These are phyloP conservation scores for Claviceps pusilla DNA, from an alignment of 2,329 filamentous ascomycete genomes.

Conservation along the genomic window DNA sequence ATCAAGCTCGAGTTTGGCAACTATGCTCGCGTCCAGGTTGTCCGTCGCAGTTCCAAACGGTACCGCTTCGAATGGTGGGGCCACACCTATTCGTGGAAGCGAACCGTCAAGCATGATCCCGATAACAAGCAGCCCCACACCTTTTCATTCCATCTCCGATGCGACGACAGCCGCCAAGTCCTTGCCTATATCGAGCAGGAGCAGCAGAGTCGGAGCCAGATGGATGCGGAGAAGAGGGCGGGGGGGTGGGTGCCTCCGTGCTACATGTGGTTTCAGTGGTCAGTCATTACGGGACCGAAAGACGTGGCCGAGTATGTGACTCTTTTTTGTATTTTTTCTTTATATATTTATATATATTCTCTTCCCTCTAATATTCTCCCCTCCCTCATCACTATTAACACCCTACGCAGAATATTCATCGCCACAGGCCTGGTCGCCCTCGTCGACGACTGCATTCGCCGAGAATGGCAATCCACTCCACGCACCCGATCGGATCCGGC, in stretches of 20 bases:
- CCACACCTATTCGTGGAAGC: slow-evolving; percentile 68
- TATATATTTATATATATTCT: no score
- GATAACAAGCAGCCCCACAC: slow-evolving; percentile 45
- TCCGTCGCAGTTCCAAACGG: slow-evolving; percentile 52
- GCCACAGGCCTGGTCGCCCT: slow-evolving; percentile 79
- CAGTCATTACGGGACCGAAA: slow-evolving; percentile 51
- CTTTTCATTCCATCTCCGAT: slow-evolving; percentile 67
- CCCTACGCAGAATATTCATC: slow-evolving; percentile 58
- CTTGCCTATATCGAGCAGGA: slow-evolving; percentile 80
- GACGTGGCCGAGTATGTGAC: slow-evolving; percentile 71
- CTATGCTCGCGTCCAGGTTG: slow-evolving; percentile 81
- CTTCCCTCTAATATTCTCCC: no score
- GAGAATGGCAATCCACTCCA: slow-evolving; percentile 41
- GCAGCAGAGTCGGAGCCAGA: slow-evolving; percentile 54
- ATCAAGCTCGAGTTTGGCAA: slow-evolving; percentile 93
- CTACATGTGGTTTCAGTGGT: slow-evolving; percentile 75
- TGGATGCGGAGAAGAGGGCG: slow-evolving; percentile 54
- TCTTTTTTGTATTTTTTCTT: background rate
- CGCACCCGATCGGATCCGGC: background rate
- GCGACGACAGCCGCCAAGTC: slow-evolving; percentile 41
- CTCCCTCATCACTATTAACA: background rate
- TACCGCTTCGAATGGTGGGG: slow-evolving; percentile 97
- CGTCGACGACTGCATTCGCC: slow-evolving; percentile 81
- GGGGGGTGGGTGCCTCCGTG: slow-evolving; percentile 86
- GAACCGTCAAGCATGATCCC: slow-evolving; percentile 36